Evolutionary conservation across 2,329 filamentous ascomycete species (phyloP).

Genomic region (Calonectria crousiana): DNA sequence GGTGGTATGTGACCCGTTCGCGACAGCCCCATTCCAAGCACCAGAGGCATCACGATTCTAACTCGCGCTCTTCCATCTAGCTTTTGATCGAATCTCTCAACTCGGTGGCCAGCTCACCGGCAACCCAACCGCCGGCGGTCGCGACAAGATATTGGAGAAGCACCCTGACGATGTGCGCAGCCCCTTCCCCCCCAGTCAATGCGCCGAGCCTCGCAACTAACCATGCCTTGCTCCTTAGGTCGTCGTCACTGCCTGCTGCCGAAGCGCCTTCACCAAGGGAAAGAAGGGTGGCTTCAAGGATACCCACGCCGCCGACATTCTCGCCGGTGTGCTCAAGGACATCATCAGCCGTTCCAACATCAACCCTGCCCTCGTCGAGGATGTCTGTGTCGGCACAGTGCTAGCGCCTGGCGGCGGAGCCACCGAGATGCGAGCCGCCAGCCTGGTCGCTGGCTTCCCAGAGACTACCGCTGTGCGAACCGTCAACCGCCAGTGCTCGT

Average conservation of each 20-base stretch:
- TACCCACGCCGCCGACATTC: slow-evolving; percentile 86
- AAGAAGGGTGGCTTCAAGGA: slow-evolving; percentile 97
- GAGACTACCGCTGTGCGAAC: slow-evolving; percentile 85
- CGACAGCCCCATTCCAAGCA: background rate
- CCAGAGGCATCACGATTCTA: slow-evolving; percentile 12
- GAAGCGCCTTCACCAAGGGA: slow-evolving; percentile 92
- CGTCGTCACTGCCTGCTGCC: slow-evolving; percentile 92
- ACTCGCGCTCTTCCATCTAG: slow-evolving; percentile 49
- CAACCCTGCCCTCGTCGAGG: slow-evolving; percentile 88
- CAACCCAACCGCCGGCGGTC: slow-evolving; percentile 66
- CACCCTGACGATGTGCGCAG: slow-evolving; percentile 72
- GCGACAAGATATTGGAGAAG: slow-evolving; percentile 73
- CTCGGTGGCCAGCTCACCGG: slow-evolving; percentile 73
- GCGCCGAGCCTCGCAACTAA: slow-evolving; percentile 38
- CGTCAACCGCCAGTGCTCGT: slow-evolving; percentile 95
- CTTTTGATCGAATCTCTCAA: slow-evolving; percentile 69
- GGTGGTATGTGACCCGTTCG: slow-evolving; percentile 49
- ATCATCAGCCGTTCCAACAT: slow-evolving; percentile 89
- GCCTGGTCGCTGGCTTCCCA: slow-evolving; percentile 91
- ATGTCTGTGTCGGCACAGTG: slow-evolving; percentile 92
- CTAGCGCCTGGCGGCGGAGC: slow-evolving; percentile 93
- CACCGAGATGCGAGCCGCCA: slow-evolving; percentile 95
- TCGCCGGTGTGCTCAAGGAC: slow-evolving; percentile 84
- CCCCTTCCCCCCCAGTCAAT: background rate
- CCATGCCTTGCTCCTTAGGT: slow-evolving; percentile 62